Evolutionary conservation across 306 rosid genomes (phyloP).

Genomic region (Mimosa pudica): DNA sequence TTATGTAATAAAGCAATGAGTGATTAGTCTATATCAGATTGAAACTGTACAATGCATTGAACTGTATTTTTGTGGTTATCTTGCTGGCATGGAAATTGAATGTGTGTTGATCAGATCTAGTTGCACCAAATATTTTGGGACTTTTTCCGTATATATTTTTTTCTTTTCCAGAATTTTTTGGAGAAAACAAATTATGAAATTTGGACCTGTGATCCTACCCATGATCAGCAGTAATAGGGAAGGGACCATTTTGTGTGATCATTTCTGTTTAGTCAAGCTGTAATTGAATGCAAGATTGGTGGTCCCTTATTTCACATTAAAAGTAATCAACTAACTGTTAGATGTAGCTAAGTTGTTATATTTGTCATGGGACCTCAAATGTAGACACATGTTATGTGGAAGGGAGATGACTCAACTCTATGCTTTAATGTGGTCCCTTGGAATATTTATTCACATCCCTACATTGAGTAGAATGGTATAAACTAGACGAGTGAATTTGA

Average conservation of each 20-base stretch:
- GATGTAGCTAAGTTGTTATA: slow-evolving; percentile 34
- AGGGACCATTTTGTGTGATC: slow-evolving; percentile 27
- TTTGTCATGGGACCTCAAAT: slow-evolving; percentile 42
- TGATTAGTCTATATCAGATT: background rate
- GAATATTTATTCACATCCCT: slow-evolving; percentile 1
- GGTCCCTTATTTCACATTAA: slow-evolving; percentile 44
- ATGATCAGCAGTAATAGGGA: background rate
- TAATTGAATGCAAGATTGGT: slow-evolving; percentile 36
- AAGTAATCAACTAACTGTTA: slow-evolving; percentile 34
- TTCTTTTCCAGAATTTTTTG: too few species aligned
- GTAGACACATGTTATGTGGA: slow-evolving; percentile 16
- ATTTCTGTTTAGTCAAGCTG: slow-evolving; percentile 37
- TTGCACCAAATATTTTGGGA: background rate
- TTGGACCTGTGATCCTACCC: too few species aligned
- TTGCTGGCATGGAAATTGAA: background rate
- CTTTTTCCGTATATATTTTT: background rate
- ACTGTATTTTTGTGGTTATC: background rate
- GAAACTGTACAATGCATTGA: background rate
- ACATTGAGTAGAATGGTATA: background rate
- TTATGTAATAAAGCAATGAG: background rate
- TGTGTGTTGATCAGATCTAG: background rate
- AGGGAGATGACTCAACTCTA: background rate
- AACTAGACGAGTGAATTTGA: background rate
- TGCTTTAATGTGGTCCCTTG: slow-evolving; percentile 1
- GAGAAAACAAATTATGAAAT: background rate